phyloP scores from a whole-genome alignment of 1,139 yeast genomes.

The Yamadazyma dendronema region DNA sequence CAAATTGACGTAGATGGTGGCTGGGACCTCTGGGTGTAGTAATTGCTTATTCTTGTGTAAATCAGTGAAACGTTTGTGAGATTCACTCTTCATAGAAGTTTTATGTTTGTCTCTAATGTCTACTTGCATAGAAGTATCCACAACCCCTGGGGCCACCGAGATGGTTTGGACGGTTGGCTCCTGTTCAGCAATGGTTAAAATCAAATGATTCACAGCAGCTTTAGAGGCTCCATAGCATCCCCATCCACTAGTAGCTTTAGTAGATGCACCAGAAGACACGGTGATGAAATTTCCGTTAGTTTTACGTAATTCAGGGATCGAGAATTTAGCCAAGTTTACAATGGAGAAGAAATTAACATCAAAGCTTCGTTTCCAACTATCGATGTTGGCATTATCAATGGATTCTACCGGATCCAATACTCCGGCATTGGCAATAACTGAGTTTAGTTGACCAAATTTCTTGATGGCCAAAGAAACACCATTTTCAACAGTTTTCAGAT shows the following conservation, averaged over 20 bases:
- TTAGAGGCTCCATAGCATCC: slow-evolving; percentile 88
- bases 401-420: slow-evolving; percentile 74
- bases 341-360: slow-evolving; percentile 81
- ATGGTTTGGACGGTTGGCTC: slow-evolving; percentile 59
- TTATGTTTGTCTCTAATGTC: slow-evolving; percentile 65
- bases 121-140: slow-evolving; percentile 82
- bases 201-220: slow-evolving; percentile 82
- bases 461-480: slow-evolving; percentile 50
- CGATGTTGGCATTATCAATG: slow-evolving; percentile 48
- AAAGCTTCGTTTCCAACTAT: slow-evolving; percentile 62
- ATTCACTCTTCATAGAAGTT: slow-evolving; percentile 53
- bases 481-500: slow-evolving; percentile 28
- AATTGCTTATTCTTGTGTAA: slow-evolving; percentile 55
- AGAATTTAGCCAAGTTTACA: slow-evolving; percentile 55
- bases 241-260: slow-evolving; percentile 67
- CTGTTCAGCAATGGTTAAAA: slow-evolving; percentile 63
- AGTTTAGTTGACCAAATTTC: slow-evolving; percentile 61
- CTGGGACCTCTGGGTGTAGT: slow-evolving; percentile 69
- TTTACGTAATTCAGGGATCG: slow-evolving; percentile 59
- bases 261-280: slow-evolving; percentile 86
- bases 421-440: slow-evolving; percentile 86
- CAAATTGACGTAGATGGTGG: slow-evolving; percentile 60
- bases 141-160: slow-evolving; percentile 91
- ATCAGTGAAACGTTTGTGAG: slow-evolving; percentile 57
- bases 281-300: slow-evolving; percentile 63